Evolutionary conservation across 2,329 filamentous ascomycete species (phyloP).

Genomic region (Phialocephala subalpina): DNA sequence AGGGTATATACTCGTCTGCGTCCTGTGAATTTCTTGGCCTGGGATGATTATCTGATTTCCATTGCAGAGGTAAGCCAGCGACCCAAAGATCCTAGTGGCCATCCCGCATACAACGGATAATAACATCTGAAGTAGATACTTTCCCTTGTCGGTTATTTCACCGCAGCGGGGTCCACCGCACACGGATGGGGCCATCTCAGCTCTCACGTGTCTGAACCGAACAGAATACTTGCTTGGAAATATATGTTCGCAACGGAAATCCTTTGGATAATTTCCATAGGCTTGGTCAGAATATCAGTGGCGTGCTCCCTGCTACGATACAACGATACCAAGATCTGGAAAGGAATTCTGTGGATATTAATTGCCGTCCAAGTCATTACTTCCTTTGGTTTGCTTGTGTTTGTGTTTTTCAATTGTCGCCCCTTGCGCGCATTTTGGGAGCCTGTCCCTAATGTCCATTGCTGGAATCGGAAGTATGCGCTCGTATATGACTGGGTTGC

Average conservation of each 20-base stretch:
- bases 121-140: no score
- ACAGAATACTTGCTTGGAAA: background rate
- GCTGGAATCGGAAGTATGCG: background rate
- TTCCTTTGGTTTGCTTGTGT: constrained; percentile 1
- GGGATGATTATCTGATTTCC: constrained; percentile 4
- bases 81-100: no score
- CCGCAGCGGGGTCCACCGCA: background rate
- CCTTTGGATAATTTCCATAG: no score
- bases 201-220: background rate
- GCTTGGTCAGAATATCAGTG: no score
- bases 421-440: constrained; percentile 14
- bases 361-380: constrained; percentile 1
- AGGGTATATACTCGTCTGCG: no score
- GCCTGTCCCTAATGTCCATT: constrained; percentile 7
- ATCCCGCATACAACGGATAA: no score
- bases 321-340: no score
- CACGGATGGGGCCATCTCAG: constrained; percentile 1
- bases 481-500: no score
- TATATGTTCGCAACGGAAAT: no score
- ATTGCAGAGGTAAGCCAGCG: constrained; percentile 3
- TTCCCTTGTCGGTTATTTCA: no score
- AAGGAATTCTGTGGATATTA: no score
- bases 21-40: background rate
- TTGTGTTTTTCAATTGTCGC: constrained; percentile 17
- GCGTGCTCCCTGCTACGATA: no score